Conservation (phyloP, 768 basidiomycete genomes). For the Termitomyces sp. region DNA sequence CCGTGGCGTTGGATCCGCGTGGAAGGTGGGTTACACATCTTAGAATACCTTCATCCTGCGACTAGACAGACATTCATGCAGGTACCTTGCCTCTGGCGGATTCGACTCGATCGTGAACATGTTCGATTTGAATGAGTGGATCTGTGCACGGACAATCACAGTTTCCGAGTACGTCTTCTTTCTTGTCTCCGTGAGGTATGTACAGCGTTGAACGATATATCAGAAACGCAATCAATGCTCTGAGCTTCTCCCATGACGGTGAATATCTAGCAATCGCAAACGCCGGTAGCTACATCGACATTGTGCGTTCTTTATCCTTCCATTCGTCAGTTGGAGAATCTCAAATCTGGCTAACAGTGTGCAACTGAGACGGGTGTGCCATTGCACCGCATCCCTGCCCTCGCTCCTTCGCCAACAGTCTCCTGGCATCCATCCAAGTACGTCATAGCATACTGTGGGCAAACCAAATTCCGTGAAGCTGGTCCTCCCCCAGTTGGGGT, state of each 20-base stretch:
- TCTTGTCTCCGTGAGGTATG: not conserved
- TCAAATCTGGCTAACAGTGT: conserved; percentile 39
- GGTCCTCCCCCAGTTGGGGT: conserved; percentile 61
- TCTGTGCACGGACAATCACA: conserved; percentile 70
- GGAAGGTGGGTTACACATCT: conserved; percentile 42
- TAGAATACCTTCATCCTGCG: not conserved
- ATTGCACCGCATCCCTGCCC: conserved; percentile 69
- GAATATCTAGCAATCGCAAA: conserved; percentile 79
- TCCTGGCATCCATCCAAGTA: conserved; percentile 81
- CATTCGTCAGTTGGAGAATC: not conserved
- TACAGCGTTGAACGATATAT: not conserved
- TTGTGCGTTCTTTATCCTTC: conserved; percentile 42
- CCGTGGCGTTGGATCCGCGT: conserved; percentile 75
- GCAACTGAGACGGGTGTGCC: conserved; percentile 74
- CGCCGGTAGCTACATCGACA: conserved; percentile 69
- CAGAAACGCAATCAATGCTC: conserved; percentile 65
- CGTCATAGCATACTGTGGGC: conserved; percentile 78
- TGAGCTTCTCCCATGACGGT: conserved; percentile 81
- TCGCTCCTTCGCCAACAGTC: conserved; percentile 70
- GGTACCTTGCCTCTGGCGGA: conserved; percentile 77
- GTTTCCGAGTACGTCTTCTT: conserved; percentile 68
- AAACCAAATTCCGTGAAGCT: conserved; percentile 62
- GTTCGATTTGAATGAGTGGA: conserved; percentile 78
- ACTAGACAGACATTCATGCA: conserved; percentile 18
- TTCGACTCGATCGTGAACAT: conserved; percentile 80